Percentiles rank a stretch among this genome's conserved stretches.
These are phyloP conservation scores for Starmera amethionina DNA, from an alignment of 805 yeast species.

Conservation along the genomic window DNA sequence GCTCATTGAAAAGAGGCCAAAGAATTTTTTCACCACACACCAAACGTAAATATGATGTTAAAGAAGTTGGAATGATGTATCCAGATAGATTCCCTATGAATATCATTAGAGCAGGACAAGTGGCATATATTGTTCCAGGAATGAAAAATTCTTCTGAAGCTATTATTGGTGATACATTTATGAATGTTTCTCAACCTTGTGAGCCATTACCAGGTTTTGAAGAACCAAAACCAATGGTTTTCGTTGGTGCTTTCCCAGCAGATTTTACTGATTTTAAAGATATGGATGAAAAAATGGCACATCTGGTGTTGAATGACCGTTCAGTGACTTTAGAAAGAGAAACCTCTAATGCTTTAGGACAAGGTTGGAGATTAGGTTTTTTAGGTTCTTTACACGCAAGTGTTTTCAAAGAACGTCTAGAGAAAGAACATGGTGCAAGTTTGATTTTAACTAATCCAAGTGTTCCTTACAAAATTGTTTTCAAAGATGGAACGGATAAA, in stretches of 20 bases:
- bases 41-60: slow-evolving; percentile 67
- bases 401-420: slow-evolving; percentile 84
- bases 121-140: slow-evolving; percentile 90
- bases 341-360: slow-evolving; percentile 89
- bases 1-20: slow-evolving; percentile 63
- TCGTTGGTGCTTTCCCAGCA: slow-evolving; percentile 96
- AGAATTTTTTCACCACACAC: slow-evolving; percentile 74
- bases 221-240: slow-evolving; percentile 97
- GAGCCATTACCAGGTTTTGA: slow-evolving; percentile 91
- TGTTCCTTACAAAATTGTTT: slow-evolving; percentile 80
- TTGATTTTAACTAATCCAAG: slow-evolving; percentile 92
- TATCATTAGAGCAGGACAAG: slow-evolving; percentile 76
- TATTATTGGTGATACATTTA: slow-evolving; percentile 82
- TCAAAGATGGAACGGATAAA: slow-evolving; percentile 50
- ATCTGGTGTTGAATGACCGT: slow-evolving; percentile 83
- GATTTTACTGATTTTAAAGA: slow-evolving; percentile 86
- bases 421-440: slow-evolving; percentile 89
- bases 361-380: slow-evolving; percentile 96
- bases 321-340: slow-evolving; percentile 85
- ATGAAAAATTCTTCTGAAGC: slow-evolving; percentile 86
- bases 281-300: slow-evolving; percentile 83
- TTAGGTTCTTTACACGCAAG: slow-evolving; percentile 92
- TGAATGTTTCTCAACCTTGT: slow-evolving; percentile 47
- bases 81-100: slow-evolving; percentile 72
- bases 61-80: slow-evolving; percentile 92